phyloP scores from a whole-genome alignment of 768 basidiomycete species.

The Tricholoma sp. region DNA sequence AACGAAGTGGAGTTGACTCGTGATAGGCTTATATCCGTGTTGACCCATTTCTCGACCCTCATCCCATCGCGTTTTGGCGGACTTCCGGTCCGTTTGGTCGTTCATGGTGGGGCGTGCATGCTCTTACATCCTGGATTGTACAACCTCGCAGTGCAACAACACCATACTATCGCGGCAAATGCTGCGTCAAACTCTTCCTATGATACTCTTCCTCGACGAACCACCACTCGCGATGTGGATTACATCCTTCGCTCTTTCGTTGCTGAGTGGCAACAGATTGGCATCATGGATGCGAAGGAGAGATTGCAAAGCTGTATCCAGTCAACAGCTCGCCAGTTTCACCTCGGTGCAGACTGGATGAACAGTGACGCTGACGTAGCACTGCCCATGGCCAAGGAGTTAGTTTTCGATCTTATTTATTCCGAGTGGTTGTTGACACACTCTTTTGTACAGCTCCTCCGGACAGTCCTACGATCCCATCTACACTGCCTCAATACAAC shows the following conservation, averaged over 20 bases:
- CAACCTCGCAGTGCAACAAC: constrained; percentile 25
- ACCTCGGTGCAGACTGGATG: constrained; percentile 69
- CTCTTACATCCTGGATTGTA: constrained; percentile 49
- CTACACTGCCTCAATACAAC: constrained; percentile 43
- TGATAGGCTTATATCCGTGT: constrained; percentile 38
- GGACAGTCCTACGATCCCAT: constrained; percentile 53
- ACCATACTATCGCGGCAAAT: constrained; percentile 9
- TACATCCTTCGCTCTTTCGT: constrained; percentile 60
- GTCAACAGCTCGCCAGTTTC: constrained; percentile 45
- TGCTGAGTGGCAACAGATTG: constrained; percentile 43
- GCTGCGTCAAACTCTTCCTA: constrained; percentile 11
- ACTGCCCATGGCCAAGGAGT: constrained; percentile 62
- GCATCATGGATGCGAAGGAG: constrained; percentile 46
- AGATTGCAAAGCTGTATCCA: constrained; percentile 54
- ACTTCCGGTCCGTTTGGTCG: constrained; percentile 49
- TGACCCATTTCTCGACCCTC: constrained; percentile 46
- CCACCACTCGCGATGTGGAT: constrained; percentile 63
- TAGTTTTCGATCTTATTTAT: constrained; percentile 21
- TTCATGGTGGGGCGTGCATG: constrained; percentile 75
- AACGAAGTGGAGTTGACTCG: constrained; percentile 37
- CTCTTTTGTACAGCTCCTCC: constrained; percentile 16
- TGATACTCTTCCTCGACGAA: constrained; percentile 35
- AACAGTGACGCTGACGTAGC: constrained; percentile 71
- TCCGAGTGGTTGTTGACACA: neutral
- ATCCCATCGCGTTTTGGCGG: constrained; percentile 41